These are phyloP conservation scores for Brassica juncea DNA, from an alignment of 345 rosid species.

Conservation along the genomic window DNA sequence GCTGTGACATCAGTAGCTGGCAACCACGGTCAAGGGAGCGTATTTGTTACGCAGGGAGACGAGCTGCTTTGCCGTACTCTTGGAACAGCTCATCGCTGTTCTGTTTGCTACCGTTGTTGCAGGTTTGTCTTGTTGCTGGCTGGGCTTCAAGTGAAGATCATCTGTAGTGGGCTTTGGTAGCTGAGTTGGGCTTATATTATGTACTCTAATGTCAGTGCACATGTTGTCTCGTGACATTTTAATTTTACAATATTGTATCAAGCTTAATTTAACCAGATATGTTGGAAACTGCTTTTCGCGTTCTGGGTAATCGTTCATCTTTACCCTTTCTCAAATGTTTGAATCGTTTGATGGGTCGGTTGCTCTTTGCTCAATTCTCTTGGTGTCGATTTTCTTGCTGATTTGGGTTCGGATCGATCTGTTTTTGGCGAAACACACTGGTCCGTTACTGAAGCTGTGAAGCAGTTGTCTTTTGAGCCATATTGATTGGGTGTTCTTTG, in stretches of 20 bases:
- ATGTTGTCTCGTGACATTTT: not conserved
- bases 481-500: not conserved
- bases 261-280: not conserved
- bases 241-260: not conserved
- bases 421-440: slow-evolving; percentile 85
- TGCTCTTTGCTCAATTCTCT: too few relatives aligned
- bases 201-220: not conserved
- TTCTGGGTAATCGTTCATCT: slow-evolving; percentile 96
- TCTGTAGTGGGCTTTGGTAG: too few relatives aligned
- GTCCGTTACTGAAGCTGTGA: slow-evolving; percentile 79
- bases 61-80: too few relatives aligned
- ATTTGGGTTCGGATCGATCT: slow-evolving; percentile 65
- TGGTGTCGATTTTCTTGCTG: too few relatives aligned
- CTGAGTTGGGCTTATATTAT: too few relatives aligned
- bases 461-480: slow-evolving; percentile 51
- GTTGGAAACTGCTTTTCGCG: slow-evolving; percentile 69
- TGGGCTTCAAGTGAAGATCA: too few relatives aligned
- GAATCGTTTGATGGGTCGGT: slow-evolving; percentile 84
- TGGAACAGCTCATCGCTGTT: too few relatives aligned
- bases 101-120: too few relatives aligned
- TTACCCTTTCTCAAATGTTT: slow-evolving; percentile 95
- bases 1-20: too few relatives aligned
- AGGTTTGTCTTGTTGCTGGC: too few relatives aligned
- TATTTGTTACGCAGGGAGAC: too few relatives aligned
- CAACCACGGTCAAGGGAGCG: too few relatives aligned